Percentiles rank a stretch among this genome's conserved stretches.
phyloP scores from a whole-genome alignment of 2,329 filamentous ascomycete genomes.

The Colletotrichum endophyticum region DNA sequence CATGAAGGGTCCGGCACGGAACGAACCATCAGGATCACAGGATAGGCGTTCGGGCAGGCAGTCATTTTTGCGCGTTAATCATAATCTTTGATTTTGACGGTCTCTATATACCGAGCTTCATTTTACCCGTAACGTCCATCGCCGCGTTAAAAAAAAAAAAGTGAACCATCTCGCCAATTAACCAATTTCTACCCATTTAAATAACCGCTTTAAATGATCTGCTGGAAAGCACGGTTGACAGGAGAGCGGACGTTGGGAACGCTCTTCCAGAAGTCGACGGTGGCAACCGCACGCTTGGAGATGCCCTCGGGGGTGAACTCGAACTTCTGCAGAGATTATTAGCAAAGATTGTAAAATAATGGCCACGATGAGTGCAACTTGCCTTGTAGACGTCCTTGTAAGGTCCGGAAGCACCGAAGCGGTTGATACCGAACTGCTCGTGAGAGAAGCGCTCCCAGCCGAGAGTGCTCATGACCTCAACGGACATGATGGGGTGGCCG shows the following conservation, averaged over 20 bases:
- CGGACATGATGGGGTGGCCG: slow-evolving; percentile 88
- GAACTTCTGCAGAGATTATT: slow-evolving; percentile 77
- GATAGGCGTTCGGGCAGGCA: slow-evolving; percentile 4
- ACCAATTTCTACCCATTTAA: slow-evolving; percentile 17
- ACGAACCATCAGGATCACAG: neutral
- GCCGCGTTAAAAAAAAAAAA: slow-evolving; percentile 14
- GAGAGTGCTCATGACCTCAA: slow-evolving; percentile 96
- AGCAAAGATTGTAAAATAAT: slow-evolving; percentile 27
- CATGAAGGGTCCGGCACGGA: neutral
- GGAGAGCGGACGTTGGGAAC: slow-evolving; percentile 89
- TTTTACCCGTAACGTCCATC: slow-evolving; percentile 21
- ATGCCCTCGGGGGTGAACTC: slow-evolving; percentile 98
- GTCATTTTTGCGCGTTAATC: slow-evolving; percentile 14
- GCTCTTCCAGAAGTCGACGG: slow-evolving; percentile 97
- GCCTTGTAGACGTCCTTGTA: slow-evolving; percentile 98
- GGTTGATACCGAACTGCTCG: slow-evolving; percentile 99
- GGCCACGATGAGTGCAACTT: slow-evolving; percentile 36
- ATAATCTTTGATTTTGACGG: slow-evolving; percentile 22
- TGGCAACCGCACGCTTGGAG: slow-evolving; percentile 90
- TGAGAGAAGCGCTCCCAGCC: slow-evolving; percentile 99
- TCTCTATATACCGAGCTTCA: slow-evolving; percentile 22
- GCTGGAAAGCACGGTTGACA: slow-evolving; percentile 96
- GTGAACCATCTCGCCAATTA: slow-evolving; percentile 13
- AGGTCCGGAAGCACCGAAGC: slow-evolving; percentile 95
- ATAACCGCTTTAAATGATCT: slow-evolving; percentile 75